Evolutionary conservation across 1,139 yeast species (phyloP).

Genomic region (Trichomonascaceae sp.): DNA sequence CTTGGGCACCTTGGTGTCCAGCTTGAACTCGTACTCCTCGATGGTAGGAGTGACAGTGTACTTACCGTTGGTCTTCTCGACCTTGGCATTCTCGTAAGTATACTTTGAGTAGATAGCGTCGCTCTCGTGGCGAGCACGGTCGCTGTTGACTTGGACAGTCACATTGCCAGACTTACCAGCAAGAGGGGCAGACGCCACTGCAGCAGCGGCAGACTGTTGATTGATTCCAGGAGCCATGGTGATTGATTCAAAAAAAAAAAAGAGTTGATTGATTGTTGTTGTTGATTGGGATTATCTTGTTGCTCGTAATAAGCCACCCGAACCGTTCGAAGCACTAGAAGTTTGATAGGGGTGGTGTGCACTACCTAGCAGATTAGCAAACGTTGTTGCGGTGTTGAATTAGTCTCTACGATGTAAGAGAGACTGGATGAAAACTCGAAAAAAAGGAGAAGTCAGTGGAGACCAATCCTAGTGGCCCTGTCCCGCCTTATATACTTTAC

Average conservation of each 20-base stretch:
- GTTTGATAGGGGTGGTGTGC: conserved; percentile 25
- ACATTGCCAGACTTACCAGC: conserved; percentile 28
- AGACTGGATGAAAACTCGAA: no score
- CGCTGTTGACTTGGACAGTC: conserved; percentile 44
- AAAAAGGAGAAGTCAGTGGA: no score
- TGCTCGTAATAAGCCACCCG: conserved; percentile 22
- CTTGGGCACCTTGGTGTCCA: conserved; percentile 71
- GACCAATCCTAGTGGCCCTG: no score
- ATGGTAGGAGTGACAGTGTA: conserved; percentile 59
- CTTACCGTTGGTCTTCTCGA: conserved; percentile 42
- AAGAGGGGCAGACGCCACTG: conserved; percentile 21
- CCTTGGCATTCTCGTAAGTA: conserved; percentile 55
- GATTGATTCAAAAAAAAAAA: conserved; percentile 4
- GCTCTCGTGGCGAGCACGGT: conserved; percentile 45
- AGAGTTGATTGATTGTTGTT: conserved; percentile 5
- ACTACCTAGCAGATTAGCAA: conserved; percentile 21
- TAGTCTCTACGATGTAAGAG: background rate
- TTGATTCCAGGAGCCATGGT: conserved; percentile 26
- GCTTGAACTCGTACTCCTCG: conserved; percentile 72
- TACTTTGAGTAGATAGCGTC: conserved; percentile 54
- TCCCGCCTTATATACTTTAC: no score
- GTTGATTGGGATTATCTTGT: conserved; percentile 6
- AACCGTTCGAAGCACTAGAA: conserved; percentile 23
- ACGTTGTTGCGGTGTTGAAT: conserved; percentile 16
- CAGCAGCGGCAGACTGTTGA: conserved; percentile 18